Percentiles rank a stretch among this genome's conserved stretches.
These are phyloP conservation scores for Solanum paucissectum DNA, from an alignment of 257 asterid genomes.

Conservation along the genomic window DNA sequence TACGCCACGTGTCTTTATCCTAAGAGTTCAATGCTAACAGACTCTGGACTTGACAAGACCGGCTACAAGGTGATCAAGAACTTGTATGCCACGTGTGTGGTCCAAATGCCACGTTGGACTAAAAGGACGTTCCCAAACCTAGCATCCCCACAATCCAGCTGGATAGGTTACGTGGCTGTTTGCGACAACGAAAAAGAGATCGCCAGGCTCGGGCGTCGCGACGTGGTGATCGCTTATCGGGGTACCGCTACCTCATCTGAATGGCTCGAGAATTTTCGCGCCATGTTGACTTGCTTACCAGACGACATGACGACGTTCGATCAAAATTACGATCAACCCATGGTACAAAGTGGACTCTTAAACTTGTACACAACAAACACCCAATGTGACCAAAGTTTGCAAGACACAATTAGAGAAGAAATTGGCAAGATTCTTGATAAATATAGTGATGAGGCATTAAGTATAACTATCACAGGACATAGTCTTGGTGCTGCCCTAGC, in stretches of 20 bases:
- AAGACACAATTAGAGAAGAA: slow-evolving; percentile 32
- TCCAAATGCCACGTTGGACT: slow-evolving; percentile 46
- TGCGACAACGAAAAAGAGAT: slow-evolving; percentile 55
- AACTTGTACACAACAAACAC: slow-evolving; percentile 59
- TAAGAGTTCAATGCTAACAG: slow-evolving; percentile 18
- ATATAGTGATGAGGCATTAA: slow-evolving; percentile 52
- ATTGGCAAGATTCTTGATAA: slow-evolving; percentile 20
- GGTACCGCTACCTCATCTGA: slow-evolving; percentile 82
- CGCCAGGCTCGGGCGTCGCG: slow-evolving; percentile 55
- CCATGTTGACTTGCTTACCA: slow-evolving; percentile 37
- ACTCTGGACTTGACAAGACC: slow-evolving; percentile 21
- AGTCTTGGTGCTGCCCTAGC: slow-evolving; percentile 94
- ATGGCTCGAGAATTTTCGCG: slow-evolving; percentile 80
- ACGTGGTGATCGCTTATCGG: slow-evolving; percentile 70
- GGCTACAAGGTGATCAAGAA: slow-evolving; percentile 43
- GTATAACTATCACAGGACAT: slow-evolving; percentile 89
- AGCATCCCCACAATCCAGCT: slow-evolving; percentile 49
- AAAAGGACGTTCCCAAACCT: slow-evolving; percentile 28
- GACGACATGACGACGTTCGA: slow-evolving; percentile 27
- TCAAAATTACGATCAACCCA: slow-evolving; percentile 14
- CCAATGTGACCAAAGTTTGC: slow-evolving; percentile 24
- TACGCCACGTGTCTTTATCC: slow-evolving; percentile 42
- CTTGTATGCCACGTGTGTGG: slow-evolving; percentile 64
- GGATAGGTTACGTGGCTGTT: slow-evolving; percentile 90
- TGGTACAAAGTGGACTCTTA: slow-evolving; percentile 75